These are phyloP conservation scores for Lizonia empirigonia DNA, from an alignment of 2,329 filamentous ascomycete species.

Conservation along the genomic window DNA sequence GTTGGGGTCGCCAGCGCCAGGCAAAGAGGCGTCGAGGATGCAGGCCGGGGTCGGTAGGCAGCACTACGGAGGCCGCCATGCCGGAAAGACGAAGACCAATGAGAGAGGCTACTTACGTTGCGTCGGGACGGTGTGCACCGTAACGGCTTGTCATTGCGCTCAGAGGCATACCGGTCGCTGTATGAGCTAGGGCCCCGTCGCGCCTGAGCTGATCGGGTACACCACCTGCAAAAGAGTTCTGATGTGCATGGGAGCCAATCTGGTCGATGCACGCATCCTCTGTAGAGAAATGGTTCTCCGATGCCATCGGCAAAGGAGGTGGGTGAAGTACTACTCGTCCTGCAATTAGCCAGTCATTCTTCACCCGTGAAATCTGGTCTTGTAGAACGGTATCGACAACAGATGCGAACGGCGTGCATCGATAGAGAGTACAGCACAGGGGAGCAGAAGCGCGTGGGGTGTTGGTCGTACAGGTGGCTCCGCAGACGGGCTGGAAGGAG, in stretches of 20 bases:
- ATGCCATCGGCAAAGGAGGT: slow-evolving; percentile 49
- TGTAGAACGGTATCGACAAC: slow-evolving; percentile 44
- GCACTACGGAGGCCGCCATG: slow-evolving; percentile 43
- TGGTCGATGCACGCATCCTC: slow-evolving; percentile 55
- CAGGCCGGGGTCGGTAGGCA: slow-evolving; percentile 47
- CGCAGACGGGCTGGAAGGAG: slow-evolving; percentile 40
- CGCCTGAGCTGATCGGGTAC: slow-evolving; percentile 58
- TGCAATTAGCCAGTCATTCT: slow-evolving; percentile 50
- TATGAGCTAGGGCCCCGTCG: slow-evolving; percentile 56
- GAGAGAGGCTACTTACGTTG: slow-evolving; percentile 58
- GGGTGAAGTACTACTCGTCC: slow-evolving; percentile 52
- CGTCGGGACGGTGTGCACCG: slow-evolving; percentile 59
- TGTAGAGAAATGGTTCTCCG: slow-evolving; percentile 52
- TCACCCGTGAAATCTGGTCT: slow-evolving; percentile 27
- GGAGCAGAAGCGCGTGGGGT: slow-evolving; percentile 37
- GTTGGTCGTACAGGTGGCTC: slow-evolving; percentile 44
- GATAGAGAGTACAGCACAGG: slow-evolving; percentile 29
- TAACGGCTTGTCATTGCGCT: slow-evolving; percentile 57
- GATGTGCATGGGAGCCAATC: slow-evolving; percentile 53
- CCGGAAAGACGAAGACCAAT: slow-evolving; percentile 47
- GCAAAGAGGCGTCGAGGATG: slow-evolving; percentile 45
- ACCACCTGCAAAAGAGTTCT: slow-evolving; percentile 50
- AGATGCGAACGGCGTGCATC: slow-evolving; percentile 49
- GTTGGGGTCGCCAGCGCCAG: slow-evolving; percentile 46
- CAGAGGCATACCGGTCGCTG: slow-evolving; percentile 53